Evolutionary conservation across 2,329 filamentous ascomycete genomes (phyloP).

Genomic region (Chrysoporthe puriensis): DNA sequence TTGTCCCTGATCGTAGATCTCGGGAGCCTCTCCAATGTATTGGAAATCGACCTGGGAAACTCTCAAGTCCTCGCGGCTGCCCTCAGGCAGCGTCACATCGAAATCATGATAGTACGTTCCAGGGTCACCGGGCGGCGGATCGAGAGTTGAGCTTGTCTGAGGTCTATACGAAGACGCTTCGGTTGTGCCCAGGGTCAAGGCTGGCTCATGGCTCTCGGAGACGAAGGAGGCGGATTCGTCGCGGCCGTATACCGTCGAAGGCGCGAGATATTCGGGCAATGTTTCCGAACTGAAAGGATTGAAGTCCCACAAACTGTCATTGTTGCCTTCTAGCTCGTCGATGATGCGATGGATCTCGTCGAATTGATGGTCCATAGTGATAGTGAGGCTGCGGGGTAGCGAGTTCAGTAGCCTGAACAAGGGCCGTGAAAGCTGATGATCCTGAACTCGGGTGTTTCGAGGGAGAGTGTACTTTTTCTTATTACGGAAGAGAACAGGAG

Average conservation of each 20-base stretch:
- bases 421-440: background rate
- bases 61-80: background rate
- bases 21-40: background rate
- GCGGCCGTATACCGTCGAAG: background rate
- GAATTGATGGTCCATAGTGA: background rate
- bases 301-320: background rate
- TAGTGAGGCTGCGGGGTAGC: background rate
- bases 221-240: background rate
- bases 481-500: background rate
- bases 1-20: conserved; percentile 5
- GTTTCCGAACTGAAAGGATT: background rate
- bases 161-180: background rate
- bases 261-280: background rate
- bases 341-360: conserved; percentile 1
- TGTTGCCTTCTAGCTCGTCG: background rate
- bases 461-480: background rate
- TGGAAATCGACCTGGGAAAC: background rate
- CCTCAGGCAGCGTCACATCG: background rate
- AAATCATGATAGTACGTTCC: background rate
- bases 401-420: background rate
- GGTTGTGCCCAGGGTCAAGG: background rate
- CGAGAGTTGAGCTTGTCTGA: background rate
- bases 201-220: background rate
- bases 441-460: background rate
- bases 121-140: background rate